Percentiles rank a stretch among this genome's conserved stretches.
Evolutionary conservation across 225 moss, liverwort and hornwort species (phyloP).

Genomic region (Sphagnum contortum): DNA sequence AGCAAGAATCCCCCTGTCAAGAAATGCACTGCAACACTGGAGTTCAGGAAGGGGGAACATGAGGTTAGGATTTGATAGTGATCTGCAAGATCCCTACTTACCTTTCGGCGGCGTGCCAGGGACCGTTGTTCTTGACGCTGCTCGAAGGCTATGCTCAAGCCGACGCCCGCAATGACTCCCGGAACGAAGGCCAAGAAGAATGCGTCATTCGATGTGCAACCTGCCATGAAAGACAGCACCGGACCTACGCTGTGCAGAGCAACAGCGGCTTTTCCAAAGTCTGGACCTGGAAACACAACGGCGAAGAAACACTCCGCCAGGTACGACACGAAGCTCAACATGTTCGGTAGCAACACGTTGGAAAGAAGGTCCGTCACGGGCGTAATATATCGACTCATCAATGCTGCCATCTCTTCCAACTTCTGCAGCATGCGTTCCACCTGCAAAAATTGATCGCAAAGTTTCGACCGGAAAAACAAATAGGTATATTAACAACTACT

Average conservation of each 20-base stretch:
- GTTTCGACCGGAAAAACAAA: no score
- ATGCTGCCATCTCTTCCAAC: no score
- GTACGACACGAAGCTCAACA: no score
- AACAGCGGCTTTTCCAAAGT: background rate
- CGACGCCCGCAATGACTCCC: slow-evolving; percentile 5
- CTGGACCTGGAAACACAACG: slow-evolving; percentile 4
- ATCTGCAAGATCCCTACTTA: background rate
- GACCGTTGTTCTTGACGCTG: slow-evolving; percentile 7
- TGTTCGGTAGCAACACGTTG: no score
- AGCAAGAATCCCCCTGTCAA: background rate
- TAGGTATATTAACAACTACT: no score
- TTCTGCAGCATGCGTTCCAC: no score
- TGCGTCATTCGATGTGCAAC: slow-evolving; percentile 4
- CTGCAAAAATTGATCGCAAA: no score
- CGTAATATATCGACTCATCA: no score
- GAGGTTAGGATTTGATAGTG: background rate
- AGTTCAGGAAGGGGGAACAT: background rate
- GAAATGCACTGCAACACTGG: background rate
- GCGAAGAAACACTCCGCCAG: no score
- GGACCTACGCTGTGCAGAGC: slow-evolving; percentile 5
- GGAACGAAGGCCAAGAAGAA: slow-evolving; percentile 7
- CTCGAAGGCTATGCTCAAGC: slow-evolving; percentile 2
- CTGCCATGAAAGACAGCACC: slow-evolving; percentile 3
- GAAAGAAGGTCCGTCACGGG: no score
- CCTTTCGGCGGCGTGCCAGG: slow-evolving; percentile 5